Percentiles rank a stretch among this genome's conserved stretches.
These are phyloP conservation scores for Cenchrus fungigraminus DNA, from an alignment of 176 grass and related monocot genomes.

Conservation along the genomic window DNA sequence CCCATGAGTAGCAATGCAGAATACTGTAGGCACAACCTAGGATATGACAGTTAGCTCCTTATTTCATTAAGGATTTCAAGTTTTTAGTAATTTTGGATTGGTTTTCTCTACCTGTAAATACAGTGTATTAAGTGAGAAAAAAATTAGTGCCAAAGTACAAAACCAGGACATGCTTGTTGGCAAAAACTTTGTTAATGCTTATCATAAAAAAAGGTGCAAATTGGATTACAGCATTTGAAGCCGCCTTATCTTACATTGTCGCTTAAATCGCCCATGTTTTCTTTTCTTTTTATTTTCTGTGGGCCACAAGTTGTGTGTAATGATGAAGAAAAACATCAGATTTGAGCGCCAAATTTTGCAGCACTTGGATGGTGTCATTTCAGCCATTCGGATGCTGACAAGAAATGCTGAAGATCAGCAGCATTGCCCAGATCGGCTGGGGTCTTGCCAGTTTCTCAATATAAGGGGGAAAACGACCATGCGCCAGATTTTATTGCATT, in stretches of 20 bases:
- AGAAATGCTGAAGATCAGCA: not conserved
- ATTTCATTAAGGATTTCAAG: not conserved
- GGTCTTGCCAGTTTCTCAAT: not conserved
- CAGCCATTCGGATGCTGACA: not conserved
- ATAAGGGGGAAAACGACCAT: not conserved
- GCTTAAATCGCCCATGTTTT: not conserved
- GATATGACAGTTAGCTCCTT: not conserved
- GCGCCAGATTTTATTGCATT: conserved; percentile 22
- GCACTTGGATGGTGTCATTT: not conserved
- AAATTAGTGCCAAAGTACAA: not conserved
- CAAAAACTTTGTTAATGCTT: not conserved
- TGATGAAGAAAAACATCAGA: not conserved
- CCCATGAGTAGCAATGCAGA: conserved; percentile 24
- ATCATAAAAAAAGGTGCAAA: not conserved
- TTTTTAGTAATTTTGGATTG: not conserved
- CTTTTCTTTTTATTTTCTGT: not conserved
- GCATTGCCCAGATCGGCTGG: no score
- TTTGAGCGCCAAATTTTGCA: not conserved
- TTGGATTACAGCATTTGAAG: not conserved
- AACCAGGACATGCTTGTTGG: not conserved
- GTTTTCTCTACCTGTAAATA: conserved; percentile 18
- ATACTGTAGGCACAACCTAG: not conserved
- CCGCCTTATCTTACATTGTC: not conserved
- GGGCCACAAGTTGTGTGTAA: no score
- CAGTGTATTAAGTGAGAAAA: not conserved